Percentiles rank a stretch among this genome's conserved stretches.
Evolutionary conservation across 164 flowering plant species (phyloP).

Genomic region (Houttuynia cordata): DNA sequence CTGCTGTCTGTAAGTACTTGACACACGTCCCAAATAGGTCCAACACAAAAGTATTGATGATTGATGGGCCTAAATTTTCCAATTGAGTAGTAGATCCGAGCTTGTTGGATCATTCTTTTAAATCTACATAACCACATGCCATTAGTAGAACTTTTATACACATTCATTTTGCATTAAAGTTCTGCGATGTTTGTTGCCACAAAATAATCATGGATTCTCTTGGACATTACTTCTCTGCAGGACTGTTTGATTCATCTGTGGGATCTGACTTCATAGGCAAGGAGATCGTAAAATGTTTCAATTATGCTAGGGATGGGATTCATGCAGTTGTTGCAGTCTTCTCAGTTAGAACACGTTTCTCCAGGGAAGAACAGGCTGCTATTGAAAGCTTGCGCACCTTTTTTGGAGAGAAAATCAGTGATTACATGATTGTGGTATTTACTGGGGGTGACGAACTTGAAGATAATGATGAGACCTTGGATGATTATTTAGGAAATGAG

Average conservation of each 20-base stretch:
- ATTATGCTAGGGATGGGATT: constrained; percentile 23
- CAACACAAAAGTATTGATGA: too few species aligned
- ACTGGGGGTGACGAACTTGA: constrained; percentile 86
- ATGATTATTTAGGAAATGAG: constrained; percentile 54
- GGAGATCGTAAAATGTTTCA: constrained; percentile 71
- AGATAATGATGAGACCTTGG: constrained; percentile 59
- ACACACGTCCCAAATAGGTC: too few species aligned
- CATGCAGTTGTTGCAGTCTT: constrained; percentile 78
- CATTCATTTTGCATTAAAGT: too few species aligned
- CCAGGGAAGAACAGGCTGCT: constrained; percentile 48
- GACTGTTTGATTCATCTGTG: constrained; percentile 63
- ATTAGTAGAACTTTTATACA: too few species aligned
- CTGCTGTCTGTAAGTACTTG: too few species aligned
- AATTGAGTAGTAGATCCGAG: too few species aligned
- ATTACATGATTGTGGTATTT: constrained; percentile 87
- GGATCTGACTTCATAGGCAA: constrained; percentile 47
- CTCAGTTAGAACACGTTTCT: constrained; percentile 51
- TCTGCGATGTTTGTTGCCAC: too few species aligned
- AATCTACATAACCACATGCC: too few species aligned
- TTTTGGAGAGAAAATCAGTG: constrained; percentile 58
- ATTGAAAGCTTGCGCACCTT: constrained; percentile 42
- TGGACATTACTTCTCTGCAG: constrained; percentile 23
- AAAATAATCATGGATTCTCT: not conserved
- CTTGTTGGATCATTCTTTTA: too few species aligned
- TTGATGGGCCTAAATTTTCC: too few species aligned